Conservation (phyloP, 768 basidiomycete species). For the Clathrus columnatus region DNA sequence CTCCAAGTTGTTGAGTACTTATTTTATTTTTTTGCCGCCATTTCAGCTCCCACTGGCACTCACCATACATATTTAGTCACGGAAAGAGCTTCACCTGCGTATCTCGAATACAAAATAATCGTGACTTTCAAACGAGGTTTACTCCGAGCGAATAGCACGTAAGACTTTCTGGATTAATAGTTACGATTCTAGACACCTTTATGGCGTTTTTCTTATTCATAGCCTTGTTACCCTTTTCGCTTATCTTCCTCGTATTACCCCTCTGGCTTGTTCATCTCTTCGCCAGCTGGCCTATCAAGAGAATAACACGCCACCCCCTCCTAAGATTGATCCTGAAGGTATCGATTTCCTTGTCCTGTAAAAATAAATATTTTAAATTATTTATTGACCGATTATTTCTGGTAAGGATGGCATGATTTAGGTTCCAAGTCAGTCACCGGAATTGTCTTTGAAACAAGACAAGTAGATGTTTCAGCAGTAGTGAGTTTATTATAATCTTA, state of each 20-base stretch:
- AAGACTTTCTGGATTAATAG: conserved; percentile 3
- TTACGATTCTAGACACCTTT: background rate
- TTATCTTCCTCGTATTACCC: conserved; percentile 26
- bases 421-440: conserved; percentile 21
- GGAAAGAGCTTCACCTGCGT: conserved; percentile 45
- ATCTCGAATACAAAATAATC: conserved; percentile 46
- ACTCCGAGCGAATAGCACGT: conserved; percentile 45
- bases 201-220: background rate
- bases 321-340: conserved; percentile 33
- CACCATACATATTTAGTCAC: conserved; percentile 23
- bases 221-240: conserved; percentile 27
- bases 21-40: background rate
- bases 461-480: conserved; percentile 22
- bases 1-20: conserved; percentile 31
- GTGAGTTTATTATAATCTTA: conserved; percentile 19
- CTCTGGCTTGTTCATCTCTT: conserved; percentile 28
- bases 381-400: background rate
- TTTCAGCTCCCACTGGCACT: too few relatives aligned
- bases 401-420: conserved; percentile 3
- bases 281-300: conserved; percentile 30
- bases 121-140: conserved; percentile 42
- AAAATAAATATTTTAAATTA: background rate
- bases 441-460: conserved; percentile 26
- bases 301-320: conserved; percentile 25
- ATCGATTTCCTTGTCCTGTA: conserved; percentile 29